Percentiles rank a stretch among this genome's conserved stretches.
Evolutionary conservation across 2,329 filamentous ascomycete genomes (phyloP).

Genomic region (Neofusicoccum sp.): DNA sequence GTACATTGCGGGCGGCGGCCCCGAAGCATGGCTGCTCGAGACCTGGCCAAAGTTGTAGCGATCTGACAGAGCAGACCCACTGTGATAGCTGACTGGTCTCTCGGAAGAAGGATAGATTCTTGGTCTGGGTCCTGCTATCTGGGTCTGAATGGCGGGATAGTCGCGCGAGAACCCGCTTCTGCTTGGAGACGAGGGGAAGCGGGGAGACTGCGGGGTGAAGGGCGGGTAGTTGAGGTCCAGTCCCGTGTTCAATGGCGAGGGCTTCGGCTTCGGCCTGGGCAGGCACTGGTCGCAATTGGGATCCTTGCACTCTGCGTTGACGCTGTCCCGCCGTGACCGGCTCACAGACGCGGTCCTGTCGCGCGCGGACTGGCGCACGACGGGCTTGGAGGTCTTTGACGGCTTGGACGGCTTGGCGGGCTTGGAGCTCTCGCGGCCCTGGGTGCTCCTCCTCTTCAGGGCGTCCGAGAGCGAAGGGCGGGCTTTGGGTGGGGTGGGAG

Average conservation of each 20-base stretch:
- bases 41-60: slow-evolving; percentile 29
- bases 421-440: slow-evolving; percentile 3
- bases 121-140: slow-evolving; percentile 28
- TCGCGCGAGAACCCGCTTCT: slow-evolving; percentile 30
- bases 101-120: slow-evolving; percentile 27
- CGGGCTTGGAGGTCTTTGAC: slow-evolving; percentile 1
- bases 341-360: background rate
- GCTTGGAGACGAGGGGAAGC: slow-evolving; percentile 31
- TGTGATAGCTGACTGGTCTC: slow-evolving; percentile 39
- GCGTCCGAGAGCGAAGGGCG: slow-evolving; percentile 2
- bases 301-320: background rate
- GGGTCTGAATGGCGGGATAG: slow-evolving; percentile 34
- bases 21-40: slow-evolving; percentile 28
- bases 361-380: background rate
- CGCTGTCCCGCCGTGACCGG: slow-evolving; percentile 15
- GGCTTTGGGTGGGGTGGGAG: background rate
- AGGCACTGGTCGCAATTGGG: slow-evolving; percentile 6
- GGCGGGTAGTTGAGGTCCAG: slow-evolving; percentile 33
- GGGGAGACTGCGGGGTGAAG: slow-evolving; percentile 31
- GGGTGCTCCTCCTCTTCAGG: background rate
- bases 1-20: slow-evolving; percentile 37
- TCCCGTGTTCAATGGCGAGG: slow-evolving; percentile 30
- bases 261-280: background rate
- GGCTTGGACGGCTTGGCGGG: slow-evolving; percentile 2
- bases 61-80: slow-evolving; percentile 29